Conservation (phyloP, 1,284 basidiomycete species). For the Ceratobasidium sp. region DNA sequence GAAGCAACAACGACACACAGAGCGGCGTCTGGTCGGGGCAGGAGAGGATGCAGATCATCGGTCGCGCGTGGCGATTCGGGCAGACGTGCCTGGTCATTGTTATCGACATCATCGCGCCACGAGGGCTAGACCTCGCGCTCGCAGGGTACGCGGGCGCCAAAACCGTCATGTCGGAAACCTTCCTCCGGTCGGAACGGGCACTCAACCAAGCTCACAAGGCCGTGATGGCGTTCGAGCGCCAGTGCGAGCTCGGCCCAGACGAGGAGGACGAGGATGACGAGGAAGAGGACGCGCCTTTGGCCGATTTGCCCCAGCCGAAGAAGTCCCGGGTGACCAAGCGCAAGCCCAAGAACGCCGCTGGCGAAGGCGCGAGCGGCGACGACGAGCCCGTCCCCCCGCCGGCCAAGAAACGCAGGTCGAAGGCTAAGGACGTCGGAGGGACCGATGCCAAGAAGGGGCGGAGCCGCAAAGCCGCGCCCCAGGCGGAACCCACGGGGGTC, state of each 20-base stretch:
- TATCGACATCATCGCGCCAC: constrained; percentile 8
- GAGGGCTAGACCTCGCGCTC: constrained; percentile 17
- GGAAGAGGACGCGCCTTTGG: not conserved
- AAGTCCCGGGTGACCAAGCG: not conserved
- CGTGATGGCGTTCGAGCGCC: not conserved
- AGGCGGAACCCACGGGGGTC: too few species aligned
- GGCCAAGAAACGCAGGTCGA: too few species aligned
- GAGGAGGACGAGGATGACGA: not conserved
- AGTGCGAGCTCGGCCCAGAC: too few species aligned
- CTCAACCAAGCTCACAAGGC: not conserved
- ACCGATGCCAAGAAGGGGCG: too few species aligned
- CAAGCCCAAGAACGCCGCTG: too few species aligned
- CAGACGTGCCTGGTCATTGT: constrained; percentile 3
- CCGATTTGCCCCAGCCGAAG: not conserved
- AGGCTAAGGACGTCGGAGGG: too few species aligned
- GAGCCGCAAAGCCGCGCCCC: too few species aligned
- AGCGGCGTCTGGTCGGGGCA: constrained; percentile 20
- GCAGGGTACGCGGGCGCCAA: constrained; percentile 13
- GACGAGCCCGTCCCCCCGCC: too few species aligned
- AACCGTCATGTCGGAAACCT: not conserved
- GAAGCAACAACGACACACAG: not conserved
- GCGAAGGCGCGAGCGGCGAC: too few species aligned
- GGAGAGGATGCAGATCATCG: constrained; percentile 26
- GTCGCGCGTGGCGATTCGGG: constrained; percentile 13
- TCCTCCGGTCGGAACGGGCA: not conserved